Evolutionary conservation across 116 monocot species (phyloP).

Genomic region (Trichopus zeylanicus): DNA sequence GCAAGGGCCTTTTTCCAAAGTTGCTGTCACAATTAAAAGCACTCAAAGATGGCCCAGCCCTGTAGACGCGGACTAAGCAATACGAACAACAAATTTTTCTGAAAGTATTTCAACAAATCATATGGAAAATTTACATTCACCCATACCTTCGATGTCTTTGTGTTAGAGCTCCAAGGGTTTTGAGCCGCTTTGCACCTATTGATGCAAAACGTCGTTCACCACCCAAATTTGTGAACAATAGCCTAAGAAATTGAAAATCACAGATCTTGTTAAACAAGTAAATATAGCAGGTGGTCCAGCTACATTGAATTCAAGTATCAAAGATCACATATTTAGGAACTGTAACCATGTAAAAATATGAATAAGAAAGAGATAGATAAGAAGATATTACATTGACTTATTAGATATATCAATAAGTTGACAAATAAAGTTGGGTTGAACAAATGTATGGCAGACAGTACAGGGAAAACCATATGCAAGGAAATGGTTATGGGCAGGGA

Average conservation of each 20-base stretch:
- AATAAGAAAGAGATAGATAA: too few species aligned
- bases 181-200: slow-evolving; percentile 90
- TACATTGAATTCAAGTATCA: not conserved
- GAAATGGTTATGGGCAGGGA: too few species aligned
- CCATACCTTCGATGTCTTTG: slow-evolving; percentile 96
- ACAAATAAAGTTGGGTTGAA: too few species aligned
- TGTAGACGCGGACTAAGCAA: slow-evolving; percentile 7
- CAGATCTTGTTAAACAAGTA: not conserved
- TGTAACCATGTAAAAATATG: too few species aligned
- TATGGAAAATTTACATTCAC: too few species aligned
- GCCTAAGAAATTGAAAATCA: slow-evolving; percentile 28
- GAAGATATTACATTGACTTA: too few species aligned
- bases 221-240: slow-evolving; percentile 95
- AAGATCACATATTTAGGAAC: too few species aligned
- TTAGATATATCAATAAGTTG: too few species aligned
- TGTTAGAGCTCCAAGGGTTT: slow-evolving; percentile 91
- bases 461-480: too few species aligned
- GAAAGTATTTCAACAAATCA: too few species aligned
- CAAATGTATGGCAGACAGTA: too few species aligned
- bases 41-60: slow-evolving; percentile 85
- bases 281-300: not conserved
- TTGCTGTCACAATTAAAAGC: slow-evolving; percentile 86
- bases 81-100: too few species aligned
- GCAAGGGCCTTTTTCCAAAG: slow-evolving; percentile 80
- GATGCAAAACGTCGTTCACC: slow-evolving; percentile 98